Evolutionary conservation across 176 grass and related monocot species (phyloP), one percentile per base, ranked within the genome.

Genomic region (sorghum (Sorghum bicolor)): DNA sequence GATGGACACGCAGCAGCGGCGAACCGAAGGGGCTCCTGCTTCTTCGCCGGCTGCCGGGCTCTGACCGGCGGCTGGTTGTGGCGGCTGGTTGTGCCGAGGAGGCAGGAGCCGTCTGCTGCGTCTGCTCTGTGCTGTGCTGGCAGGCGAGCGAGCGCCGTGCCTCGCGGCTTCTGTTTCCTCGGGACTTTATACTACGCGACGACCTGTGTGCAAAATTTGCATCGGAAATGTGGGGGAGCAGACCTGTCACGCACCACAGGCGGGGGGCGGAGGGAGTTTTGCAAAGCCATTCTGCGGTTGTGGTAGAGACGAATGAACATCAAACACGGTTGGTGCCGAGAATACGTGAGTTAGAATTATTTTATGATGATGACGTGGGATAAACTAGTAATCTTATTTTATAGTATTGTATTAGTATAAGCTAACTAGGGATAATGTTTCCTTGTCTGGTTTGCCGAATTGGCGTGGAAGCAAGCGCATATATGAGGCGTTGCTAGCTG

Each of bases 141-240:
- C 68, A 26, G 17, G 33, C 14, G 3, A 7, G 26, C 6, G 70
- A 12, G 41, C 44, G 26, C 47, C 47, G 39, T 74, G 47, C 8
- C 63, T 60, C 50, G 30, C 31, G 43, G 72, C 11, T 86, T 86
- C 72, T 67, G 43, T 28, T 47, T 61, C n/a, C 55, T 68, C 22
- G 67, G 45, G 88, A 24, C 67, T 67, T 41, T 16, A 72, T 77
- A 75, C 69, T 19, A 41, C 64, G 17, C 44, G 25, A 41, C 64
- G 24, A 57, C 41, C 47, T 13, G n/a, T 13, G n/a, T 2, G 30
- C 10, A 47, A 45, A 36, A 7, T n/a, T 33, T 73, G 81, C 67
- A 33, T 88, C 75, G 68, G 75, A 79, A 88, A 43, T 74, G 43
- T 36, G 36, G 25, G 28, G 33, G 33, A 30, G 40, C 55, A 60